Evolutionary conservation across 257 asterid genomes (phyloP).

Genomic region (Forsythia viridissima): DNA sequence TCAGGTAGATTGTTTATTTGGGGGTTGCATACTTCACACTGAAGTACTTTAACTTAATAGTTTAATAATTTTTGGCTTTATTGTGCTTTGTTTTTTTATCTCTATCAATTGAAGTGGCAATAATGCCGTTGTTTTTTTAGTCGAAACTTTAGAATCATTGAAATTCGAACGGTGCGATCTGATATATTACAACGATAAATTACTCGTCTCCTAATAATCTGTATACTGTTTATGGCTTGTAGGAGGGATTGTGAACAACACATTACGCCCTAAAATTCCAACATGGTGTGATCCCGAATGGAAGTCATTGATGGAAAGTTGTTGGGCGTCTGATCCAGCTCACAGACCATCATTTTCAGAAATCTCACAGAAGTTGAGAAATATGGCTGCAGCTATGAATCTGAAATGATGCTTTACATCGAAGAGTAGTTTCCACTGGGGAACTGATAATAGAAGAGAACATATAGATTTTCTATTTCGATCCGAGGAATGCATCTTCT

Average conservation of each 20-base stretch:
- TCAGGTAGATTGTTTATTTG: too few relatives aligned
- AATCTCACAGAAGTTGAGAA: slow-evolving; percentile 85
- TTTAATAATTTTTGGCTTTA: too few relatives aligned
- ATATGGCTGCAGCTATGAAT: slow-evolving; percentile 96
- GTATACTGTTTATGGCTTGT: neutral
- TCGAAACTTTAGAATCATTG: neutral
- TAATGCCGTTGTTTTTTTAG: too few relatives aligned
- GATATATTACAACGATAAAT: too few relatives aligned
- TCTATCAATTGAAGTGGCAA: too few relatives aligned
- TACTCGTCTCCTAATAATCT: slow-evolving; percentile 5
- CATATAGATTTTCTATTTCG: slow-evolving; percentile 16
- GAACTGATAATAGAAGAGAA: slow-evolving; percentile 6
- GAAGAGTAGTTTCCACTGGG: slow-evolving; percentile 9
- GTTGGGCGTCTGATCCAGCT: slow-evolving; percentile 79
- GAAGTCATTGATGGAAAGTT: slow-evolving; percentile 92
- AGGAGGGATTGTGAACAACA: slow-evolving; percentile 95
- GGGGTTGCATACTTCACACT: neutral
- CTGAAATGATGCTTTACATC: slow-evolving; percentile 50
- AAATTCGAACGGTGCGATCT: too few relatives aligned
- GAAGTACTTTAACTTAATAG: too few relatives aligned
- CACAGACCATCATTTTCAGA: slow-evolving; percentile 88
- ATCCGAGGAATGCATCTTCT: neutral
- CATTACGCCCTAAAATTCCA: slow-evolving; percentile 89
- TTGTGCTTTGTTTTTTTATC: too few relatives aligned
- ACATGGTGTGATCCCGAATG: slow-evolving; percentile 99